Evolutionary conservation across 345 rosid genomes (phyloP).

Genomic region (Atalantia buxifolia): DNA sequence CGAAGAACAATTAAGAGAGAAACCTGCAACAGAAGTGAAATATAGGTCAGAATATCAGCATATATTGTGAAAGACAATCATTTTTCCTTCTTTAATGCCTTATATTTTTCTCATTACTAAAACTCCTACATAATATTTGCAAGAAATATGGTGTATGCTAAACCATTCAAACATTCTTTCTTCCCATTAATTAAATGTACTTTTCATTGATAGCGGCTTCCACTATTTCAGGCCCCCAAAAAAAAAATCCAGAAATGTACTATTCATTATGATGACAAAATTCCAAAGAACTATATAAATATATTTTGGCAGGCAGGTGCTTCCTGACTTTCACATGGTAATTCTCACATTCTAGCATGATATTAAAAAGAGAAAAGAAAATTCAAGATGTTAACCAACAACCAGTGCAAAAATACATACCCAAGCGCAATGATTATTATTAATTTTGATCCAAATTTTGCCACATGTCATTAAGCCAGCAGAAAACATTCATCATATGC

Average conservation of each 20-base stretch:
- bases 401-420: neutral
- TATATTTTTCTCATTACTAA: neutral
- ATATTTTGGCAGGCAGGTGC: neutral
- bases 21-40: slow-evolving; percentile 22
- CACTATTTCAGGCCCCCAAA: neutral
- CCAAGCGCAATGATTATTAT: neutral
- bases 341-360: neutral
- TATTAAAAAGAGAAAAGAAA: neutral
- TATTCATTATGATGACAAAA: neutral
- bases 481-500: neutral
- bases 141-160: neutral
- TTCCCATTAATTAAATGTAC: neutral
- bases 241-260: neutral
- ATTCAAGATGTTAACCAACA: neutral
- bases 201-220: neutral
- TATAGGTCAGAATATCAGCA: neutral
- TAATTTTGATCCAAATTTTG: neutral
- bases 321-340: neutral
- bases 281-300: neutral
- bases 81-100: neutral
- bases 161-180: neutral
- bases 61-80: neutral
- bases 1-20: slow-evolving; percentile 4
- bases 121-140: neutral
- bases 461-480: neutral